Evolutionary conservation across 208 protist species (phyloP), one percentile per base, ranked within the genome.

Genomic region (Wallacemonas sp.): DNA sequence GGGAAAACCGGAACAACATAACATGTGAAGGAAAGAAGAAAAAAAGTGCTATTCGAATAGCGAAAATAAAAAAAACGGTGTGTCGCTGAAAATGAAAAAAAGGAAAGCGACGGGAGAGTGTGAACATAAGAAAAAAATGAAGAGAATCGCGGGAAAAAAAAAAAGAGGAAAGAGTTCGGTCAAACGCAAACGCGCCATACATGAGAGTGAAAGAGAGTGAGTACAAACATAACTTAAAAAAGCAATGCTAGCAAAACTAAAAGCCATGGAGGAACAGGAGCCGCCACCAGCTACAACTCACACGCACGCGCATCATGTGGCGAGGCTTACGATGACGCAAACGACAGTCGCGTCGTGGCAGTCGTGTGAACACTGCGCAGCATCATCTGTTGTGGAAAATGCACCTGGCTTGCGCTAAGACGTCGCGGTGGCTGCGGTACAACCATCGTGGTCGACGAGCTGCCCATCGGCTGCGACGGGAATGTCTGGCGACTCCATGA

Each of bases 21-120:
- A 1, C 44, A 49, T 26, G 49, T 26, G n/a, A 11, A 68, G 45
- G 33, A 68, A 61, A 28, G 63, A 45, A 57, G 41, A 48, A 36
- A 50, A 50, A 50, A 42, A 42, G 10, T 42, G 38, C 38, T 7
- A 42, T 7, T 14, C 38, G 14, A 42, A 42, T 7, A 54, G 23
- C 18, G 41, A 50, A 59, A 66, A 48, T 36, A 65, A 22, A 49
- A 46, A 50, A 67, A 61, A 25, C 12, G 36, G 18, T 48, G 12
- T 16, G 20, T 23, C 44, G 44, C n/a, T n/a, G n/a, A 25, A 49
- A 49, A 49, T 16, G 20, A 49, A 16, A 25, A 25, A 25, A 49
- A 49, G 44, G 36, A 14, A 41, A 41, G 10, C 7, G 12, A 41
- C 36, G 14, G 36, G 36, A 41, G 36, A 7, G 7, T 14, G 36